Evolutionary conservation across 768 basidiomycete genomes (phyloP), one percentile per base, ranked within the genome.

Genomic region (Phanerodontia chrysosporium): DNA sequence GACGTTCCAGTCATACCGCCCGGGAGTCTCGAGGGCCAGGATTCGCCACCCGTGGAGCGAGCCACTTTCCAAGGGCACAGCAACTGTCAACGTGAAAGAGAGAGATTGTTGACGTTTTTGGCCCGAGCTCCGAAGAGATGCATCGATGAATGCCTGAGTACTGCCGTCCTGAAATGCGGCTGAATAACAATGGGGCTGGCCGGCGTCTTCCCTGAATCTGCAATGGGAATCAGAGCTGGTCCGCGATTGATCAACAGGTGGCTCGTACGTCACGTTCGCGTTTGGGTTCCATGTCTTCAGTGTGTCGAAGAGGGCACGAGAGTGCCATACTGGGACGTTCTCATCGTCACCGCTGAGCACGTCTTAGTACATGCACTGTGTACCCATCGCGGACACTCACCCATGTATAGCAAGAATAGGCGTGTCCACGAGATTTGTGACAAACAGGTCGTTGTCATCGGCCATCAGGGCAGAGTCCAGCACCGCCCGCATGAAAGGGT

Each of bases 291-390:
- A 89, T 2, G 82, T 75, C 60, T 80, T 79, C 28, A 95, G 61
- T 18, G 84, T 72, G 25, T 78, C 76, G 2, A 89, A 76, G 12
- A 81, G 75, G 68, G 87, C 85, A 22, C 94, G 80, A 2, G 85
- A 83, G 64, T 96, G 93, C 84, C 92, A 91, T 0, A 85, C 82
- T 1, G 94, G 92, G 3, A 97, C 95, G 61, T 97, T 95, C 39
- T 86, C 83, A 67, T 97, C 95, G 36, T 76, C 76, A 2, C 88
- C 89, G 21, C 90, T 90, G 63, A 14, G 14, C 18, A 7, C 6
- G 39, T 42, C 4, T 4, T 42, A 5, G 4, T 18, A 8, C 8
- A 42, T 18, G 16, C 39, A 7, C 18, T 7, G 18, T 4, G 8
- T 42, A 18, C 6, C 28, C 24, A n/a, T 39, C 18, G 29, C 22